A percentile compares a stretch with the other conserved stretches of the same genome.
Conservation (phyloP, 2,329 filamentous ascomycete species). For the Exophiala alcalophila region DNA sequence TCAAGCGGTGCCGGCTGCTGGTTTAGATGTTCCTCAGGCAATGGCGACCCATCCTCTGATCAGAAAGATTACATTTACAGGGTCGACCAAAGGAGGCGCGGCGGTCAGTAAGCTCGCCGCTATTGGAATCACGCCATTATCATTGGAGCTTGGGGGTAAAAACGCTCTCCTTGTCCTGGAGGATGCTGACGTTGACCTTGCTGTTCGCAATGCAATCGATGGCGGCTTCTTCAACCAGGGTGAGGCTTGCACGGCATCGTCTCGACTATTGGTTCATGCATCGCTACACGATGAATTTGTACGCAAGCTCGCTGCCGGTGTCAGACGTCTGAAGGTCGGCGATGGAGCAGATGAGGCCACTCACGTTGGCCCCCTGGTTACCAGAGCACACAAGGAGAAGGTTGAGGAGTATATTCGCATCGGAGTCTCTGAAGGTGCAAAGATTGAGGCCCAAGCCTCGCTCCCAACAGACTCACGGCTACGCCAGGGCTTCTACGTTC, state of each 20-base stretch:
- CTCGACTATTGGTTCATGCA: slow-evolving; percentile 18
- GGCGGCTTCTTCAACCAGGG: slow-evolving; percentile 26
- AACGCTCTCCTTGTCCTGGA: slow-evolving; percentile 73
- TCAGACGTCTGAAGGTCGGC: slow-evolving; percentile 16
- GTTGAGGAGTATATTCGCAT: slow-evolving; percentile 39
- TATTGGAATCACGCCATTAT: slow-evolving; percentile 70
- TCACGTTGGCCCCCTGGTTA: slow-evolving; percentile 24
- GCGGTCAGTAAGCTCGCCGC: slow-evolving; percentile 70
- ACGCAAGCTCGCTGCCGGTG: slow-evolving; percentile 6
- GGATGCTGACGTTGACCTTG: slow-evolving; percentile 71
- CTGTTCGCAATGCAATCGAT: slow-evolving; percentile 47
- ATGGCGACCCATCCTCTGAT: slow-evolving; percentile 56
- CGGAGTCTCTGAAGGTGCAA: slow-evolving; percentile 50
- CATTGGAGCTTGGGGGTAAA: slow-evolving; percentile 82
- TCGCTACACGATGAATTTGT: slow-evolving; percentile 20
- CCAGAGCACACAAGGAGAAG: slow-evolving; percentile 18
- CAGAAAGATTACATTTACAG: slow-evolving; percentile 75
- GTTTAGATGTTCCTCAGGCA: slow-evolving; percentile 55
- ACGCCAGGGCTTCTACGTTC: slow-evolving; percentile 55
- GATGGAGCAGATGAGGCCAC: slow-evolving; percentile 16
- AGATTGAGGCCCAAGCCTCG: slow-evolving; percentile 38
- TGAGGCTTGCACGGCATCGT: slow-evolving; percentile 23
- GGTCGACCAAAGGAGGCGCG: slow-evolving; percentile 66
- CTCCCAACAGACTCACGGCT: slow-evolving; percentile 31
- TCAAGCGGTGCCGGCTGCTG: slow-evolving; percentile 51